phyloP scores from a whole-genome alignment of 2,329 filamentous ascomycete genomes.

The Fusarium humuli region DNA sequence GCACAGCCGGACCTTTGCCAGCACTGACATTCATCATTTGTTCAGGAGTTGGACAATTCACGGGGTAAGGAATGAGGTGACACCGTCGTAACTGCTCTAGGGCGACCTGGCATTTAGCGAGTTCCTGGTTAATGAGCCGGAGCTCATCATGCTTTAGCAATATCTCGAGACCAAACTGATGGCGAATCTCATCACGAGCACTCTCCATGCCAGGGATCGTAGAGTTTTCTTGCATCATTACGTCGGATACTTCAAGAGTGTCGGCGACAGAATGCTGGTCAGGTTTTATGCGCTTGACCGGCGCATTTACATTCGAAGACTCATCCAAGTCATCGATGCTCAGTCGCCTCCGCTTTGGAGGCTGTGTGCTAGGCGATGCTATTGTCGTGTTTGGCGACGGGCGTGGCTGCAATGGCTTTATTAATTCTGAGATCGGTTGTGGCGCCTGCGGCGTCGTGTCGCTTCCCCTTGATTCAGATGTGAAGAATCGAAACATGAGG shows the following conservation, averaged over 20 bases:
- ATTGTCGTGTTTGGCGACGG: constrained; percentile 47
- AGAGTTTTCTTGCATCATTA: constrained; percentile 34
- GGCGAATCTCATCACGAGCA: constrained; percentile 79
- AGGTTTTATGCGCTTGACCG: constrained; percentile 59
- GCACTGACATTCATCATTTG: constrained; percentile 77
- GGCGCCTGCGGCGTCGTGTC: constrained; percentile 61
- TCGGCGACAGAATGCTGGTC: constrained; percentile 45
- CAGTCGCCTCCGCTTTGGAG: constrained; percentile 57
- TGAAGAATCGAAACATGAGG: constrained; percentile 73
- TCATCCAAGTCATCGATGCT: constrained; percentile 50
- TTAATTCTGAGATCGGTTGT: constrained; percentile 54
- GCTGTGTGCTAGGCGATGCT: constrained; percentile 43
- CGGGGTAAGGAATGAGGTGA: constrained; percentile 90
- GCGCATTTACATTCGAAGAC: constrained; percentile 40
- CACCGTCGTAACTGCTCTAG: constrained; percentile 94
- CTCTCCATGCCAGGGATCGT: constrained; percentile 57
- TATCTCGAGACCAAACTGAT: constrained; percentile 91
- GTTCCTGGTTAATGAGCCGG: constrained; percentile 92
- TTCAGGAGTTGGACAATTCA: constrained; percentile 72
- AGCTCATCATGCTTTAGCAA: constrained; percentile 94
- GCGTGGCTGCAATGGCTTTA: constrained; percentile 49
- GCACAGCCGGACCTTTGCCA: constrained; percentile 79
- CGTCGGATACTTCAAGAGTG: constrained; percentile 35
- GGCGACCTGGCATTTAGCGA: constrained; percentile 93
- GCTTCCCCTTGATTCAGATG: constrained; percentile 68